Base-by-base conservation (phyloP, 1,284 basidiomycete species). In the Butyriboletus appendiculatus region DNA sequence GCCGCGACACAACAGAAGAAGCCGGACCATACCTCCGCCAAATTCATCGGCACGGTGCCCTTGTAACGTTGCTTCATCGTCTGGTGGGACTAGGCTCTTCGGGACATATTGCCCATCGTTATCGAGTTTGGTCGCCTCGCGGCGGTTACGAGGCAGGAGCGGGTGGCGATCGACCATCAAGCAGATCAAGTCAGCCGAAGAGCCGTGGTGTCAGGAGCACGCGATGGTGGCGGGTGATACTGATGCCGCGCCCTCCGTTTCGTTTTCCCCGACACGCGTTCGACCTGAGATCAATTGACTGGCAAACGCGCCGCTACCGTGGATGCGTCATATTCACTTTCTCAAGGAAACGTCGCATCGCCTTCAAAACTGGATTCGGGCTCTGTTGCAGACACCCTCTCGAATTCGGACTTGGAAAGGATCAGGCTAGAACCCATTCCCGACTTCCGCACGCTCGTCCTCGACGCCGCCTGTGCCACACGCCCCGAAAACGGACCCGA, bases 201-300 rank as follows among this genome's bases (percentile, higher is more conserved):
- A 67, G 37, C 71, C 65, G 34, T 74, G 66, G 55, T 90, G 80
- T 88, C 7, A 92, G 91, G 69, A 80, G 86, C 5, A 84, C 86
- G 37, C 87, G 87, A 5, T 93, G 91, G 91, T 92, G 87, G 73
- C 76, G 91, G 48, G 69, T 24, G 24, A 2, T 18, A 10, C 38
- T 45, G 5, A 37, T 24, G 11, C 35, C 20, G n/a, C 18, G 2
- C 10, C 2, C 20, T 16, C 12, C 0, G 7, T 8, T 16, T 45
- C 43, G n/a, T 38, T 44, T 15, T 11, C 7, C 5, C 55, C 89
- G 87, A 62, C 84, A 90, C 65, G 90, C 88, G 0, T 74, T 93
- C 41, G 90, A 93, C 63, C 81, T 93, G 67, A 81, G 91, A 62
- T 75, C 92, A 63, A 81, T 92, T 92, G 80, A 79, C 75, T 12